These are phyloP conservation scores for Triticum timopheevii DNA, from an alignment of 176 grass and related monocot species.

Conservation along the genomic window DNA sequence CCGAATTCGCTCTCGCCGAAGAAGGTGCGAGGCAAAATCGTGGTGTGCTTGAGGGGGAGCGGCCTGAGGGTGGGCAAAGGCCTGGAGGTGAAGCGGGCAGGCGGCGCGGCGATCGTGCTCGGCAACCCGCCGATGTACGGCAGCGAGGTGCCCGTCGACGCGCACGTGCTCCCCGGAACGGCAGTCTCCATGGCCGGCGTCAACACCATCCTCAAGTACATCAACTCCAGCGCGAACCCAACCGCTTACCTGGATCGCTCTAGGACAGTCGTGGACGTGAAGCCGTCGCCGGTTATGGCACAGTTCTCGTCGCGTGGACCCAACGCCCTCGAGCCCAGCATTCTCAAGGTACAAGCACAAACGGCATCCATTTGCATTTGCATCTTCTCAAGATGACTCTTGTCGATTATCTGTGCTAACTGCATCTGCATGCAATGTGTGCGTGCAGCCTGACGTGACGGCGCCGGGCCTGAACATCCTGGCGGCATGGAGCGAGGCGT, in stretches of 20 bases:
- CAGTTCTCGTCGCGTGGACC: constrained; percentile 95
- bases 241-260: constrained; percentile 44
- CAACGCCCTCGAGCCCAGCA: constrained; percentile 73
- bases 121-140: constrained; percentile 64
- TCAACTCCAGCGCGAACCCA: constrained; percentile 45
- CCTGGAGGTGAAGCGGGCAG: constrained; percentile 78
- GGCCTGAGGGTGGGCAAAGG: constrained; percentile 79
- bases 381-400: background rate
- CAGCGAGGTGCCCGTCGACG: constrained; percentile 77
- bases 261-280: constrained; percentile 54
- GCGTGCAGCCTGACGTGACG: constrained; percentile 73
- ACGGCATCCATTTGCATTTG: background rate
- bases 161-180: constrained; percentile 75
- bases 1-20: constrained; percentile 59
- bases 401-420: background rate
- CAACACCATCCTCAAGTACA: constrained; percentile 55
- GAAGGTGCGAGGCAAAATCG: constrained; percentile 80
- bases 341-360: constrained; percentile 58
- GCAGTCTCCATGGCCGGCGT: constrained; percentile 54
- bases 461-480: constrained; percentile 92
- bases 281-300: constrained; percentile 73
- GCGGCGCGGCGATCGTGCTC: constrained; percentile 83
- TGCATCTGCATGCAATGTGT: background rate
- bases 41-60: constrained; percentile 69
- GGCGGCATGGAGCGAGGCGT: constrained; percentile 91